These are phyloP conservation scores for Mucor racemosus DNA, from an alignment of 371 early-diverging fungal genomes.

Conservation along the genomic window DNA sequence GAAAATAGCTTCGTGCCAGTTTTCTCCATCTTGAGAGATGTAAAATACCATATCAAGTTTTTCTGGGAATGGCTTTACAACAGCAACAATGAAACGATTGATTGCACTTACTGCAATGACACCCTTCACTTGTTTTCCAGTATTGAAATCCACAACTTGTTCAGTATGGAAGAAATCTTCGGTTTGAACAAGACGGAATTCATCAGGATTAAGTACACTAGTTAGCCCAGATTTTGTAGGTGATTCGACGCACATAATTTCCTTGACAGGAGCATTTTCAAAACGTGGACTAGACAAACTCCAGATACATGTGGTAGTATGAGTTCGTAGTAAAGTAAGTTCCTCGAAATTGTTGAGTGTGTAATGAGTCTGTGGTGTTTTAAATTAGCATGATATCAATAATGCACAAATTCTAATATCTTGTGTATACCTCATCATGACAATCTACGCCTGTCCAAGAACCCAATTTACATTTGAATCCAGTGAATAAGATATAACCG, in stretches of 20 bases:
- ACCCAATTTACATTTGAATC: slow-evolving; percentile 51
- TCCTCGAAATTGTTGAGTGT: slow-evolving; percentile 71
- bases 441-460: slow-evolving; percentile 54
- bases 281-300: slow-evolving; percentile 58
- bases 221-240: slow-evolving; percentile 42
- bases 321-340: slow-evolving; percentile 51
- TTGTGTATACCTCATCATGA: slow-evolving; percentile 53
- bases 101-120: slow-evolving; percentile 69
- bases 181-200: slow-evolving; percentile 62
- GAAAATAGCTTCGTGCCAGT: slow-evolving; percentile 69
- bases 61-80: slow-evolving; percentile 54
- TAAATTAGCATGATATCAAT: background rate
- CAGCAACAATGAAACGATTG: slow-evolving; percentile 72
- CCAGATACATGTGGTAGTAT: slow-evolving; percentile 73
- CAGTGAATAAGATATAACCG: slow-evolving; percentile 64
- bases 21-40: slow-evolving; percentile 63
- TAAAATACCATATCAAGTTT: slow-evolving; percentile 60
- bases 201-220: slow-evolving; percentile 46
- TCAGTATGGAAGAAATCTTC: slow-evolving; percentile 69
- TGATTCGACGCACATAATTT: slow-evolving; percentile 72
- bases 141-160: slow-evolving; percentile 50
- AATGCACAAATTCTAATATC: background rate
- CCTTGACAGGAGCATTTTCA: slow-evolving; percentile 56
- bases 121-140: slow-evolving; percentile 53
- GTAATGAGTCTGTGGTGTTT: slow-evolving; percentile 57